These are phyloP conservation scores for Pseudognaphalium luteoalbum DNA, from an alignment of 129 eudicot genomes.

Conservation along the genomic window DNA sequence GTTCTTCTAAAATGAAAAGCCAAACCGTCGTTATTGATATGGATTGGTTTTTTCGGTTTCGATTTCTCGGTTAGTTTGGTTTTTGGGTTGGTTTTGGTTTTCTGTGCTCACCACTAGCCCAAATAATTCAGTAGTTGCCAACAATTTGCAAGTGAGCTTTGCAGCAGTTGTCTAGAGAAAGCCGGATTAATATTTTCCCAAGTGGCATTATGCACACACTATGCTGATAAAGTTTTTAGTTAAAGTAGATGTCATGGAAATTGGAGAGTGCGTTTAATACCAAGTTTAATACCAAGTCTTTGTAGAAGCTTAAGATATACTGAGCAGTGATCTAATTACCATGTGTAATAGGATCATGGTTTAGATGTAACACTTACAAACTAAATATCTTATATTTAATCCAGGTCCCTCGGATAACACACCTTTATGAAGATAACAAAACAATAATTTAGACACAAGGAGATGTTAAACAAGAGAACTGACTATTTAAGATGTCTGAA, in stretches of 20 bases:
- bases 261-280: neutral
- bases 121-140: neutral
- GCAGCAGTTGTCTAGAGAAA: neutral
- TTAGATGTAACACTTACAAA: neutral
- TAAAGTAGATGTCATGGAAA: neutral
- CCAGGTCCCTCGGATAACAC: neutral
- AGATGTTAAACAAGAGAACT: neutral
- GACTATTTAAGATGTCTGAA: neutral
- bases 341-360: neutral
- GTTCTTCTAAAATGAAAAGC: too few relatives aligned
- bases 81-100: too few relatives aligned
- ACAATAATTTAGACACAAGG: neutral
- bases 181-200: neutral
- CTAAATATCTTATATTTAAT: too few relatives aligned
- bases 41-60: too few relatives aligned
- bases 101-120: too few relatives aligned
- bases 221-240: neutral
- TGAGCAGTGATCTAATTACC: neutral
- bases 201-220: neutral
- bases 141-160: neutral
- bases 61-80: too few relatives aligned
- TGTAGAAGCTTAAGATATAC: neutral
- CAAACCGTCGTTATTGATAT: too few relatives aligned
- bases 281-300: neutral
- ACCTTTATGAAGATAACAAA: neutral